phyloP scores from a whole-genome alignment of 2,329 filamentous ascomycete species.

The Cercospora sp. region DNA sequence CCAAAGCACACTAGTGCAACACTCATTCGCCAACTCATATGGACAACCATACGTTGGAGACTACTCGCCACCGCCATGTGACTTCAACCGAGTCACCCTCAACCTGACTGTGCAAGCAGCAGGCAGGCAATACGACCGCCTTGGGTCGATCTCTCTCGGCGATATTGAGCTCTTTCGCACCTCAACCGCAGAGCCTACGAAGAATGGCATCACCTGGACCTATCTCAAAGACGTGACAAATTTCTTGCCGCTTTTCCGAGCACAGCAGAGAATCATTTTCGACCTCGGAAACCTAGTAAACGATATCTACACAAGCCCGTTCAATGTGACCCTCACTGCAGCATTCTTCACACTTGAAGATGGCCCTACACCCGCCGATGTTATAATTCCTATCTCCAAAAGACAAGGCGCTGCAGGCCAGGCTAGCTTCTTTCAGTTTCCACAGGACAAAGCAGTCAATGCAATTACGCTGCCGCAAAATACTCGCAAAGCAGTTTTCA shows the following conservation, averaged over 20 bases:
- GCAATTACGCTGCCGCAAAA: slow-evolving; percentile 66
- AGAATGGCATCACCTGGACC: slow-evolving; percentile 70
- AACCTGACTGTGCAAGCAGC: slow-evolving; percentile 72
- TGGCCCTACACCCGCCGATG: slow-evolving; percentile 54
- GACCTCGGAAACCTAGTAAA: slow-evolving; percentile 75
- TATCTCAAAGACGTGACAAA: slow-evolving; percentile 78
- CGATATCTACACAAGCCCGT: slow-evolving; percentile 69
- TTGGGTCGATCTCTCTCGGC: slow-evolving; percentile 73
- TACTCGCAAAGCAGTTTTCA: slow-evolving; percentile 68
- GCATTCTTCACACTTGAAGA: slow-evolving; percentile 63
- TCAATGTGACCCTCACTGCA: slow-evolving; percentile 73
- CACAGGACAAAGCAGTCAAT: slow-evolving; percentile 61
- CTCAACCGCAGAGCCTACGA: slow-evolving; percentile 76
- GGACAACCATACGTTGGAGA: slow-evolving; percentile 71
- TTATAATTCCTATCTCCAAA: slow-evolving; percentile 67
- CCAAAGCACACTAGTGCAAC: slow-evolving; percentile 64
- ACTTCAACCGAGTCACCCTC: slow-evolving; percentile 73
- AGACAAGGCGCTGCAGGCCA: slow-evolving; percentile 52
- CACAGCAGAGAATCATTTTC: slow-evolving; percentile 73
- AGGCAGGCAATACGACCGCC: slow-evolving; percentile 74
- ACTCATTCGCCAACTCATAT: slow-evolving; percentile 72
- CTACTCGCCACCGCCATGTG: slow-evolving; percentile 67
- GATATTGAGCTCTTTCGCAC: slow-evolving; percentile 82
- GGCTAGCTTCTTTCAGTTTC: slow-evolving; percentile 68
- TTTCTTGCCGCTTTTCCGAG: slow-evolving; percentile 67